These are phyloP conservation scores for Trichophaea hybrida DNA, from an alignment of 2,329 filamentous ascomycete species.

Conservation along the genomic window DNA sequence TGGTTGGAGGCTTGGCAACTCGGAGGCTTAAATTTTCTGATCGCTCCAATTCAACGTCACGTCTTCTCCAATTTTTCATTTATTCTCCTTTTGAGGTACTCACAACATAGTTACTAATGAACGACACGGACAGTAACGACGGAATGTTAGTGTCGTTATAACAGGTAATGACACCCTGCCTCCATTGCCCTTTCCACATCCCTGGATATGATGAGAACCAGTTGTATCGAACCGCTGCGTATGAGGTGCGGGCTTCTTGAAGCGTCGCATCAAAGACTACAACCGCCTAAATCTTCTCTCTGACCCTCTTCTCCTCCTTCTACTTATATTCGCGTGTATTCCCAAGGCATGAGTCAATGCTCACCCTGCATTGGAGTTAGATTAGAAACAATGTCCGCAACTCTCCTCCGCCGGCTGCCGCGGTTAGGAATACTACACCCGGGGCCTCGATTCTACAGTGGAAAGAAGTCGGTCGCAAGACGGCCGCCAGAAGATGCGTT, in stretches of 20 bases:
- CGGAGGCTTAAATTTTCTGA: constrained; percentile 12
- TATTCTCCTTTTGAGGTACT: neutral
- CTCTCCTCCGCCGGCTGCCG: neutral
- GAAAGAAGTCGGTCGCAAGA: neutral
- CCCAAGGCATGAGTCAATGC: neutral
- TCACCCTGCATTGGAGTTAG: neutral
- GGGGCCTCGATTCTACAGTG: neutral
- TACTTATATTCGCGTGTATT: neutral
- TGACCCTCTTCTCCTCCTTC: constrained; percentile 8
- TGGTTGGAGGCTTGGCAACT: constrained; percentile 11
- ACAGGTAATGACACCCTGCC: neutral
- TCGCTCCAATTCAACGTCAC: neutral
- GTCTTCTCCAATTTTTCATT: neutral
- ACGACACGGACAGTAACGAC: neutral
- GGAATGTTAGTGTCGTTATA: neutral
- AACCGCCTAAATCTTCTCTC: constrained; percentile 26
- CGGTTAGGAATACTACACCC: too few species aligned
- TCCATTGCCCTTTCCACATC: constrained; percentile 1
- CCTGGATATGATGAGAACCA: constrained; percentile 34
- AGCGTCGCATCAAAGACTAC: constrained; percentile 16
- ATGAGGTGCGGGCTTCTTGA: constrained; percentile 35
- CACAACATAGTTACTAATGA: neutral
- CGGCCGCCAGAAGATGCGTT: neutral
- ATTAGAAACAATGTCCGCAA: neutral
- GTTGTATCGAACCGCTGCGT: constrained; percentile 52